Evolutionary conservation across 345 rosid species (phyloP).

Genomic region (Capsella bursapastoris): DNA sequence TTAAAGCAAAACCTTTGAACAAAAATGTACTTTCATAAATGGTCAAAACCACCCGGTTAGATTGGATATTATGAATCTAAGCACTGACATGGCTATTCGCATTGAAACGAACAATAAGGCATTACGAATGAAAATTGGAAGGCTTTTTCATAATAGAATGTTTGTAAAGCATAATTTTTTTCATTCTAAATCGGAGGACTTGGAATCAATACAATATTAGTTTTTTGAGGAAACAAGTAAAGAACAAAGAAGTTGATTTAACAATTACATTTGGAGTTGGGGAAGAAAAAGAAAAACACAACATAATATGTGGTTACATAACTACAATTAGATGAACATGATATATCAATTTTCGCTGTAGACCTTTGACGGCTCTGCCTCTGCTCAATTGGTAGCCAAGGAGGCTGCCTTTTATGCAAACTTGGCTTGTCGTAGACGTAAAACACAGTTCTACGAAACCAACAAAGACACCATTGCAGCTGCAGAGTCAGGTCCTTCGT

Average conservation of each 20-base stretch:
- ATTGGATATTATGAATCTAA: no score
- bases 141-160: no score
- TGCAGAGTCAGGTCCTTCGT: slow-evolving; percentile 76
- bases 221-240: background rate
- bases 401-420: slow-evolving; percentile 1
- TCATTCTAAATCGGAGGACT: no score
- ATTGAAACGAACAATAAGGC: no score
- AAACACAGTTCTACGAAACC: slow-evolving; percentile 43
- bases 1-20: no score
- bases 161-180: no score
- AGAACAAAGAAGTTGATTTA: background rate
- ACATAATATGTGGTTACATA: slow-evolving; percentile 17
- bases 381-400: background rate
- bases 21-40: no score
- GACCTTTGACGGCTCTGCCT: background rate
- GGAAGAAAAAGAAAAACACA: background rate
- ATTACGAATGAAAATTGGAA: no score
- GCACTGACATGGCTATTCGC: no score
- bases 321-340: slow-evolving; percentile 16
- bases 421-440: slow-evolving; percentile 1
- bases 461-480: slow-evolving; percentile 76
- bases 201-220: no score
- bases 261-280: background rate
- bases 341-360: background rate
- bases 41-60: no score